Evolutionary conservation across 169 alveolate species (phyloP), one percentile per base, ranked within the genome.

Genomic region (Plasmodium adleri): DNA sequence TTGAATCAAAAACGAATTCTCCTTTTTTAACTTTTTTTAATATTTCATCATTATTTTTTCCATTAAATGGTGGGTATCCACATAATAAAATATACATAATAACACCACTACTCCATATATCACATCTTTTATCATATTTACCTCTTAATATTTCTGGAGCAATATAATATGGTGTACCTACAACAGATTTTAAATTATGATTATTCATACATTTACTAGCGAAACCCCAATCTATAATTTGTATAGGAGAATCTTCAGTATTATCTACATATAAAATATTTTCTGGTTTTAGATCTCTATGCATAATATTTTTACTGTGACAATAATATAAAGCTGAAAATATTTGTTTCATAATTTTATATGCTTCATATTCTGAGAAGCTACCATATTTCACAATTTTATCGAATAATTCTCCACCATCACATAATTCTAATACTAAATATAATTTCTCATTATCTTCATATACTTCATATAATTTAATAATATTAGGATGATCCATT

Each of bases 241-340:
- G 97, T 56, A 98, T 95, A 13, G 95, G 95, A 56, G 99, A 95
- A 47, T 95, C 95, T 17, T 92, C 96, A 13, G 95, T 93, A 20
- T 85, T 94, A 75, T 97, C 96, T 49, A 93, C 95, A 88, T 96
- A 97, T 59, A 98, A 87, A 20, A 98, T 95, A 95, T 98, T 98
- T 75, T 98, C 99, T 13, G 99, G 99, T 76, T 98, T 98, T 85
- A 98, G 92, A 95, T 98, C 99, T 72, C 99, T 91, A 93, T 98
- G 99, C 64, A 97, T 95, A 26, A 98, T 96, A 78, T 97, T 96
- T 83, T 94, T 97, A 10, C 95, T 85, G 88, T 98, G 99, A 92
- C 97, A 95, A 93, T 97, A 98, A 67, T 96, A 96, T 49, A 97
- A 94, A 15, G 99, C 99, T n/a, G 97, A 94, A 88, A 97, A 93